A percentile compares a stretch with the other conserved stretches of the same genome.
Conservation (phyloP, 495 filamentous ascomycete genomes). For the Aspergillus homomorphus region DNA sequence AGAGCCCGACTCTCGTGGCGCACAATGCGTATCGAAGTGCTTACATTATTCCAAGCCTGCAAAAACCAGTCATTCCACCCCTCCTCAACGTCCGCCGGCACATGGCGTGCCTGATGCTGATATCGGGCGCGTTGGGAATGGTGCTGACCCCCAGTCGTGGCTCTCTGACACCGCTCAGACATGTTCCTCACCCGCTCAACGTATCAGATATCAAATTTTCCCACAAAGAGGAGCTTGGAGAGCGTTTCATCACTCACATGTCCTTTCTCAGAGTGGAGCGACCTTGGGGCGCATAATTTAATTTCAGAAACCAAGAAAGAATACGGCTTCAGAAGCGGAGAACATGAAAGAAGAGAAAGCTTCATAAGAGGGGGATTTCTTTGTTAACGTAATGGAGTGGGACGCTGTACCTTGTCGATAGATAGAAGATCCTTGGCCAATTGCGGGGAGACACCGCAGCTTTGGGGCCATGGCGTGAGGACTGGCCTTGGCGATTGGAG, state of each 20-base stretch:
- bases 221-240: background rate
- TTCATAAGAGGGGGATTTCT: background rate
- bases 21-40: background rate
- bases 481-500: background rate
- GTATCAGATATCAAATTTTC: background rate
- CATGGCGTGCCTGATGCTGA: background rate
- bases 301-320: background rate
- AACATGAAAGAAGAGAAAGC: background rate
- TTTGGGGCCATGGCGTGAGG: background rate
- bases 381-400: background rate
- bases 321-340: background rate
- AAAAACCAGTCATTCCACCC: background rate
- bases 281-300: background rate
- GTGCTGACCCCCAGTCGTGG: background rate
- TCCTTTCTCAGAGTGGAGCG: background rate
- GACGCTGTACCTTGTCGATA: background rate
- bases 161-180: constrained; percentile 2
- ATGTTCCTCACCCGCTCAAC: background rate
- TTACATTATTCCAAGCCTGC: background rate
- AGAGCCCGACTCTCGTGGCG: background rate
- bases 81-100: background rate
- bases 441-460: background rate
- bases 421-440: background rate
- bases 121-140: background rate
- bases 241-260: background rate